Evolutionary conservation across 169 alveolate genomes (phyloP).

Genomic region (Perkinsus marinus): DNA sequence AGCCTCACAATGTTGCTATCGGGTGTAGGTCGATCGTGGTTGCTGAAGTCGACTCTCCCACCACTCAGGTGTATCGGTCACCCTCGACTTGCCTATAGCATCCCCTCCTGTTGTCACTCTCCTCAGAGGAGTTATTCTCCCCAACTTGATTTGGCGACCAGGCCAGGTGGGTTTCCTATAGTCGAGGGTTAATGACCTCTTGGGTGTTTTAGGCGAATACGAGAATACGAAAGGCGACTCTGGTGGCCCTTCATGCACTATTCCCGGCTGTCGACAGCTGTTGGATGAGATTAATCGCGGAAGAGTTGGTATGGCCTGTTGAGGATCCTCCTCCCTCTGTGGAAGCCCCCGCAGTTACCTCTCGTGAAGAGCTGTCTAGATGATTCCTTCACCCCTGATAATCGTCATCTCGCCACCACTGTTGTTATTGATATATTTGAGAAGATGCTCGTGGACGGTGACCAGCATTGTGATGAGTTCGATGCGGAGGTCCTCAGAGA

Average conservation of each 20-base stretch:
- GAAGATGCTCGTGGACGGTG: neutral
- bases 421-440: neutral
- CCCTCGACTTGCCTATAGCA: neutral
- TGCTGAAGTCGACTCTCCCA: neutral
- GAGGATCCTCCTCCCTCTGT: too few relatives aligned
- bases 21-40: neutral
- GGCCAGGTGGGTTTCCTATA: neutral
- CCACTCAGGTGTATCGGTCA: neutral
- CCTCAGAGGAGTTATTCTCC: neutral
- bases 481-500: neutral
- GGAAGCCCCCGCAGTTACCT: neutral
- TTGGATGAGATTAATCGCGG: neutral
- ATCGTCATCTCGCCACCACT: neutral
- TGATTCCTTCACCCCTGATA: conserved; percentile 1
- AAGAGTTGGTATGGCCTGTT: neutral
- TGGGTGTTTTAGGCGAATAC: neutral
- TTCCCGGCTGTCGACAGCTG: neutral
- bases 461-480: neutral
- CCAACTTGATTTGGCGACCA: neutral
- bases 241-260: neutral
- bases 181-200: neutral
- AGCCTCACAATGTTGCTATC: neutral
- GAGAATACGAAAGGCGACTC: neutral
- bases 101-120: neutral
- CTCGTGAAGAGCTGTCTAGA: neutral